Conservation (phyloP, 306 rosid species). For the Oxytropis ochrocephala region DNA sequence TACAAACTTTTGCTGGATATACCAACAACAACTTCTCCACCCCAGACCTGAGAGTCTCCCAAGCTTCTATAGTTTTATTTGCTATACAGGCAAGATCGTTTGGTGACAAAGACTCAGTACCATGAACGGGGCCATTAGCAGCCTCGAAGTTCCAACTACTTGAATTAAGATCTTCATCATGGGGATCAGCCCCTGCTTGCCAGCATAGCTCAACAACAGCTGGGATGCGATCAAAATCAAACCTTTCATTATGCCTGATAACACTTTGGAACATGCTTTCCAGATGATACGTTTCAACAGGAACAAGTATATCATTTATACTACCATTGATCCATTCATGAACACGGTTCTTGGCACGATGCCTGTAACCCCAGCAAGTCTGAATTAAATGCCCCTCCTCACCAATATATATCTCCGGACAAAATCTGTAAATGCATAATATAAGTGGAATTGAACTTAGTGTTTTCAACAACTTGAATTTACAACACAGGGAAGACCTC, state of each 20-base stretch:
- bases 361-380: constrained; percentile 65
- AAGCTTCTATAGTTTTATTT: constrained; percentile 50
- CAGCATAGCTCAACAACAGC: constrained; percentile 81
- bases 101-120: constrained; percentile 32
- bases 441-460: neutral
- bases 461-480: neutral
- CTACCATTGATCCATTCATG: constrained; percentile 70
- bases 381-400: constrained; percentile 69
- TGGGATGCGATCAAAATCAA: constrained; percentile 76
- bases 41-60: constrained; percentile 72
- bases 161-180: constrained; percentile 24
- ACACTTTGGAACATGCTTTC: constrained; percentile 60
- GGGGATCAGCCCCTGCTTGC: constrained; percentile 71
- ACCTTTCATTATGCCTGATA: constrained; percentile 66
- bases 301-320: constrained; percentile 65
- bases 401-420: constrained; percentile 70
- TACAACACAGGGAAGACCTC: constrained; percentile 4
- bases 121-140: constrained; percentile 20
- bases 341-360: constrained; percentile 49
- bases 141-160: constrained; percentile 30
- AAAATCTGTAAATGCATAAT: constrained; percentile 49
- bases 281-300: constrained; percentile 76
- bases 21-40: constrained; percentile 62
- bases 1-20: constrained; percentile 80
- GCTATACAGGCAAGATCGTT: constrained; percentile 45